These are phyloP conservation scores for Dactylis glomerata DNA, from an alignment of 176 grass and related monocot species.

Conservation along the genomic window DNA sequence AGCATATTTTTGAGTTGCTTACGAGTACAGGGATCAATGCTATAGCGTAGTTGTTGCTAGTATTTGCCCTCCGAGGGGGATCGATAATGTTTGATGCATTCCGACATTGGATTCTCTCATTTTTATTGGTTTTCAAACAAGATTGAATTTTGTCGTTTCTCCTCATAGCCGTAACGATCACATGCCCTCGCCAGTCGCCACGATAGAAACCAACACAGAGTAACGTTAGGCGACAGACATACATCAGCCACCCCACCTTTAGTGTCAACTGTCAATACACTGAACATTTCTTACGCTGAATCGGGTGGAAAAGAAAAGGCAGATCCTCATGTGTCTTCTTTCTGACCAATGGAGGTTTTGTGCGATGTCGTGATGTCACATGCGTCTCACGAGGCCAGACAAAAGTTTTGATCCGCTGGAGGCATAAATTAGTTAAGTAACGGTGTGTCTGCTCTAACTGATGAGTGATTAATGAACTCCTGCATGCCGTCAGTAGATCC, in stretches of 20 bases:
- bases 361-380: slow-evolving; percentile 27
- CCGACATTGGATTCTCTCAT: too few species aligned
- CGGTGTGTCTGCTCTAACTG: background rate
- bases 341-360: slow-evolving; percentile 35
- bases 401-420: slow-evolving; percentile 9
- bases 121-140: too few species aligned
- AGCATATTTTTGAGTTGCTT: too few species aligned
- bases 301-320: background rate
- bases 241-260: background rate
- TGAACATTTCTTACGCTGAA: background rate
- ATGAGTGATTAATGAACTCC: background rate
- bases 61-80: too few species aligned
- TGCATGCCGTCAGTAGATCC: background rate
- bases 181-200: slow-evolving; percentile 7
- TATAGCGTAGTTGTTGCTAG: too few species aligned
- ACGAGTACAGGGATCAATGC: too few species aligned
- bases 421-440: background rate
- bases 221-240: background rate
- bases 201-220: background rate
- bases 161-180: background rate
- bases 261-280: background rate
- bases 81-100: too few species aligned
- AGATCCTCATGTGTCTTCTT: slow-evolving; percentile 16
- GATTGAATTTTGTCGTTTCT: slow-evolving; percentile 17
- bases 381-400: slow-evolving; percentile 4